phyloP scores from a whole-genome alignment of 2,329 filamentous ascomycete genomes.

The Emydomyces testavorans region DNA sequence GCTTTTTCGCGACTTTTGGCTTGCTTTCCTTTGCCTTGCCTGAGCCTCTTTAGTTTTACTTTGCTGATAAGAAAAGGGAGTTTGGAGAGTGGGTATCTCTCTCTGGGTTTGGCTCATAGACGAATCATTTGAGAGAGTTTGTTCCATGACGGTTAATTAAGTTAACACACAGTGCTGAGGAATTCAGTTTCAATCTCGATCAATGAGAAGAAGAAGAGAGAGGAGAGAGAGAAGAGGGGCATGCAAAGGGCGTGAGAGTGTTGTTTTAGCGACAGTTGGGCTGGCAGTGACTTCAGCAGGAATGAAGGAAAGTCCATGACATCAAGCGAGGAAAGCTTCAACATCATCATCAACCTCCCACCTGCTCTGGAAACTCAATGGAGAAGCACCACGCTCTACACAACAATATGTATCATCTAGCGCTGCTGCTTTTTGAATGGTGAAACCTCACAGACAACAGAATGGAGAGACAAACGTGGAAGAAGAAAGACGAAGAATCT shows the following conservation, averaged over 20 bases:
- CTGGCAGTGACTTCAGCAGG: no score
- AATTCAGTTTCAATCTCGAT: no score
- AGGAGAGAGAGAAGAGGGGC: background rate
- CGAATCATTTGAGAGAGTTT: conserved; percentile 7
- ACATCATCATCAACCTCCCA: background rate
- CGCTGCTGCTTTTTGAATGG: no score
- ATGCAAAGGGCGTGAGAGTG: background rate
- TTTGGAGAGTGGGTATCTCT: conserved; percentile 8
- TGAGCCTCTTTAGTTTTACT: background rate
- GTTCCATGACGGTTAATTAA: conserved; percentile 8
- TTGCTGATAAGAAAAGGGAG: conserved; percentile 6
- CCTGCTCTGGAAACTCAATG: no score
- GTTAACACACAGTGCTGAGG: no score
- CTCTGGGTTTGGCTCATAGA: background rate
- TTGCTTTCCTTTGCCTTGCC: background rate
- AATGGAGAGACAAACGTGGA: background rate
- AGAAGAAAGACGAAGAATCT: background rate
- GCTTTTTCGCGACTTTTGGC: background rate
- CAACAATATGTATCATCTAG: no score
- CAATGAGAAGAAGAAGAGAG: background rate
- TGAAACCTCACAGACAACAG: no score
- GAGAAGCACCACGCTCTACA: no score
- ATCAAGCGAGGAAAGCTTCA: conserved; percentile 7
- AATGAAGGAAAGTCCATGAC: background rate
- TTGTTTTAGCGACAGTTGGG: no score